Conservation (phyloP, 805 yeast genomes). For the Teunomyces tritomae region DNA sequence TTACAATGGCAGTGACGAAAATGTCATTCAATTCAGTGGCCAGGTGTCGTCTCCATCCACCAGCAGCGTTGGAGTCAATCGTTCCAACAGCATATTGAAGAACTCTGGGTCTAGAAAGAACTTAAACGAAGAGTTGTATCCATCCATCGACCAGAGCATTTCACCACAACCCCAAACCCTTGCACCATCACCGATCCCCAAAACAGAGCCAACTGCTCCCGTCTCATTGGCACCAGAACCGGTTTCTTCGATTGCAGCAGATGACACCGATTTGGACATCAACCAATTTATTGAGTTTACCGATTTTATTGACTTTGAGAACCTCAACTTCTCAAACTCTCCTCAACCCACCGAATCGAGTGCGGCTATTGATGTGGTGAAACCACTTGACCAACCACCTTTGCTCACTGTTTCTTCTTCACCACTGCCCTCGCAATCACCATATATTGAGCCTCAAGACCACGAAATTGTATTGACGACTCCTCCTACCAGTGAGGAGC, state of each 20-base stretch:
- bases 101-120: constrained; percentile 25
- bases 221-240: not conserved
- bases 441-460: not conserved
- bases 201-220: no score
- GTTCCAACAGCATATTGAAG: constrained; percentile 41
- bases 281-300: constrained; percentile 40
- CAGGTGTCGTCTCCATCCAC: constrained; percentile 16
- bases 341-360: constrained; percentile 12
- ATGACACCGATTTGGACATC: constrained; percentile 8
- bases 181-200: not conserved
- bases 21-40: constrained; percentile 27
- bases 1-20: constrained; percentile 41
- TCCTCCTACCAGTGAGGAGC: constrained; percentile 1
- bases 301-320: constrained; percentile 40
- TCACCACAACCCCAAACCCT: not conserved
- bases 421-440: constrained; percentile 1
- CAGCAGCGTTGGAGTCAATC: constrained; percentile 18
- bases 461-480: not conserved
- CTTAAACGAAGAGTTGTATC: constrained; percentile 13
- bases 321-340: constrained; percentile 29
- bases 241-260: constrained; percentile 4
- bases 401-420: not conserved
- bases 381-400: not conserved
- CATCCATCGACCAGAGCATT: constrained; percentile 4
- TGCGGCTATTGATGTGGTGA: not conserved